phyloP scores from a whole-genome alignment of 2,329 filamentous ascomycete species.

The Aciculosporium take region DNA sequence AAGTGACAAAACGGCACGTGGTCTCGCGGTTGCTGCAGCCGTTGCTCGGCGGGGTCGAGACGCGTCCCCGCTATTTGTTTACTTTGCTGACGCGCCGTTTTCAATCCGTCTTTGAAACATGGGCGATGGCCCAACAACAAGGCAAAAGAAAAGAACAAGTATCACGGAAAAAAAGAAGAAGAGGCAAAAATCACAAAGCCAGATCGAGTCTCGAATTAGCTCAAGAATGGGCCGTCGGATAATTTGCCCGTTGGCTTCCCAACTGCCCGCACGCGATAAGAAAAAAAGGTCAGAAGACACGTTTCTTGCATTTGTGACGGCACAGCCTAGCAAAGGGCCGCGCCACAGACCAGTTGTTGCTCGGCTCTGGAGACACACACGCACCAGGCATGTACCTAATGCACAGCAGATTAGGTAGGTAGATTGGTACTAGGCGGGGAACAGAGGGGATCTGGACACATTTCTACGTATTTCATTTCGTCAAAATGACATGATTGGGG shows the following conservation, averaged over 20 bases:
- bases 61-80: constrained; percentile 11
- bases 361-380: background rate
- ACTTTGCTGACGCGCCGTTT: constrained; percentile 7
- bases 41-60: constrained; percentile 10
- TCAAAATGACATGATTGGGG: too few species aligned
- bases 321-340: background rate
- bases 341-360: too few species aligned
- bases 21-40: constrained; percentile 7
- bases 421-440: too few species aligned
- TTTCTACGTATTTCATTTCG: too few species aligned
- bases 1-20: constrained; percentile 7
- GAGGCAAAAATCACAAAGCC: too few species aligned
- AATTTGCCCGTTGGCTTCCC: constrained; percentile 9
- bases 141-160: background rate
- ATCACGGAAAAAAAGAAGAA: background rate
- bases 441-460: too few species aligned
- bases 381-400: too few species aligned
- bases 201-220: constrained; percentile 14
- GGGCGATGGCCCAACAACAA: background rate
- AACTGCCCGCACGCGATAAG: constrained; percentile 15
- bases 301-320: background rate
- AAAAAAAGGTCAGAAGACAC: constrained; percentile 12
- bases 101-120: too few species aligned
- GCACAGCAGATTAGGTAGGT: too few species aligned
- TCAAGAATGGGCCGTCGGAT: constrained; percentile 13